Evolutionary conservation across 345 rosid genomes (phyloP).

Genomic region (Citrus medica): DNA sequence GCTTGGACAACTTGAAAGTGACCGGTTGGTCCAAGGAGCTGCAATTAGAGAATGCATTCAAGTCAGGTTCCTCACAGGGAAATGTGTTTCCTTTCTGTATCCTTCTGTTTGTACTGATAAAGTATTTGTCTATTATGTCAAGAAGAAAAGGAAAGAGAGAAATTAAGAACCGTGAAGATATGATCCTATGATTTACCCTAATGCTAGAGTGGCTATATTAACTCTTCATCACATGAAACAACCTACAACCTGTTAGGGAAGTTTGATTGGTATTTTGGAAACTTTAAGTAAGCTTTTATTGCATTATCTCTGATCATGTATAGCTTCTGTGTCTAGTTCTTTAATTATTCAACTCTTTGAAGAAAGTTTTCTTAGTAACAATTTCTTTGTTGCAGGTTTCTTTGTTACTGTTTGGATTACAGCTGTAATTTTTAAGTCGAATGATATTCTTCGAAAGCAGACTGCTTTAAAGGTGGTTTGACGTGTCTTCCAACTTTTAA

Average conservation of each 20-base stretch:
- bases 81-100: background rate
- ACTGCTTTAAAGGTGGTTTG: constrained; percentile 52
- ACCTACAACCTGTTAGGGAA: background rate
- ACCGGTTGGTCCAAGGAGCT: background rate
- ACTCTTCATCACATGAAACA: background rate
- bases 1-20: background rate
- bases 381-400: constrained; percentile 37
- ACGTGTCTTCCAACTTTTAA: background rate
- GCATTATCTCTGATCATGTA: background rate
- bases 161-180: background rate
- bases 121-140: background rate
- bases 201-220: background rate
- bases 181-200: background rate
- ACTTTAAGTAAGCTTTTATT: background rate
- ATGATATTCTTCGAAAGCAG: constrained; percentile 54
- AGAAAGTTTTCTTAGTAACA: background rate
- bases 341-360: background rate
- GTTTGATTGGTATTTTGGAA: background rate
- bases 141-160: background rate
- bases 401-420: constrained; percentile 48
- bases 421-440: constrained; percentile 55
- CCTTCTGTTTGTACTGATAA: background rate
- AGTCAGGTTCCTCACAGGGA: background rate
- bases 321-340: background rate
- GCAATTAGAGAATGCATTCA: background rate